phyloP scores from a whole-genome alignment of 306 rosid species.

The Argentina anserina region DNA sequence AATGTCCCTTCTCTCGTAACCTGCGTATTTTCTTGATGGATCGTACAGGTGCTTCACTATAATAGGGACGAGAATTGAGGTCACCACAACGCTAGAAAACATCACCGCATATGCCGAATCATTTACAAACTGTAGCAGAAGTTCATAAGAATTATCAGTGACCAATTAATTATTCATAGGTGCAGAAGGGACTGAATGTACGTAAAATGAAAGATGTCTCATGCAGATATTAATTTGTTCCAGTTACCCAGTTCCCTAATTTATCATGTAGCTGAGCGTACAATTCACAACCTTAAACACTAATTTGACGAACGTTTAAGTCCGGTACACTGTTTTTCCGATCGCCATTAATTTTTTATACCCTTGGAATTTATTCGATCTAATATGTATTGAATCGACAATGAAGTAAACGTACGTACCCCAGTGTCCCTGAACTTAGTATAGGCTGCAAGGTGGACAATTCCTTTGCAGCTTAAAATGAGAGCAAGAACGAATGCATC shows the following conservation, averaged over 20 bases:
- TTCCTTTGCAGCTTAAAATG: slow-evolving; percentile 55
- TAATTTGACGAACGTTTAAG: too few species aligned
- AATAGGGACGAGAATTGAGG: slow-evolving; percentile 30
- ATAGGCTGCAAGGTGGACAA: slow-evolving; percentile 35
- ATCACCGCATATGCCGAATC: slow-evolving; percentile 13
- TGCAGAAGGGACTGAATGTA: too few species aligned
- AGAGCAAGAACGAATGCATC: slow-evolving; percentile 49
- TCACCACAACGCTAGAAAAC: slow-evolving; percentile 12
- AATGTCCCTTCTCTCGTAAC: slow-evolving; percentile 52
- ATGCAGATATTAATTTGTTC: too few species aligned
- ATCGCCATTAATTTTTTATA: too few species aligned
- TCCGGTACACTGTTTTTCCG: too few species aligned
- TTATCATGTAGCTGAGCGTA: too few species aligned
- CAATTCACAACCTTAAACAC: too few species aligned
- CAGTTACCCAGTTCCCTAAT: too few species aligned
- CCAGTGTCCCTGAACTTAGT: not conserved
- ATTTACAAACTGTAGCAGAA: not conserved
- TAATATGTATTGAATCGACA: too few species aligned
- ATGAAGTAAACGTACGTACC: not conserved
- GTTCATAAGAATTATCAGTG: not conserved
- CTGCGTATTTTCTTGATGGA: slow-evolving; percentile 59
- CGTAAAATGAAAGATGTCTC: too few species aligned
- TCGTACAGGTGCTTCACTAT: slow-evolving; percentile 31
- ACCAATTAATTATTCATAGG: too few species aligned
- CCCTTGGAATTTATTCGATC: too few species aligned